Evolutionary conservation across 148 eudicot genomes (phyloP).

Genomic region (Rhododendron williamsianum): DNA sequence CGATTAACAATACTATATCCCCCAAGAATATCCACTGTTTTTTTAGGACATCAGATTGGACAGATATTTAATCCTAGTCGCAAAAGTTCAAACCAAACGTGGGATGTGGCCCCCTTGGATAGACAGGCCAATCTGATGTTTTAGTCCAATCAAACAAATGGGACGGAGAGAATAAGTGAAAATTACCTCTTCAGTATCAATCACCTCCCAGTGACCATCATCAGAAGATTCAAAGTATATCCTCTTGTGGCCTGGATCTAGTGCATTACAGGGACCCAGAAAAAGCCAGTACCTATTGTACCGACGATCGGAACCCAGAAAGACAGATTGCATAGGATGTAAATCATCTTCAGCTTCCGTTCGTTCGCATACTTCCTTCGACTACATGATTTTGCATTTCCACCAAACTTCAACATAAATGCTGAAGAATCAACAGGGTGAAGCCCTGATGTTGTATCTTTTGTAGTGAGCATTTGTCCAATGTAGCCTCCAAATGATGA

Average conservation of each 20-base stretch:
- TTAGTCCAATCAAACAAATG: not conserved
- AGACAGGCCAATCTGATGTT: not conserved
- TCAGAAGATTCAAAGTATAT: slow-evolving; percentile 95
- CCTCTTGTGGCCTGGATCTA: slow-evolving; percentile 84
- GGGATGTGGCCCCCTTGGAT: not conserved
- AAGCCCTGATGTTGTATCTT: slow-evolving; percentile 28
- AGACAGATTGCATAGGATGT: slow-evolving; percentile 91
- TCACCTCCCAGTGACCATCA: slow-evolving; percentile 95
- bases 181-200: slow-evolving; percentile 79
- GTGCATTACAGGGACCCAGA: slow-evolving; percentile 83
- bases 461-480: slow-evolving; percentile 21
- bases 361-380: slow-evolving; percentile 20
- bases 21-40: not conserved
- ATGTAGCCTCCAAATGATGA: slow-evolving; percentile 15
- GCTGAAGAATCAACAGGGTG: slow-evolving; percentile 63
- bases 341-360: slow-evolving; percentile 29
- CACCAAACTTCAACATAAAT: slow-evolving; percentile 27
- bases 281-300: slow-evolving; percentile 96
- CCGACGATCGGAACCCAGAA: slow-evolving; percentile 89
- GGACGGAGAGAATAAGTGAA: not conserved
- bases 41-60: not conserved
- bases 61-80: not conserved
- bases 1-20: not conserved
- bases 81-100: not conserved
- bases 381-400: slow-evolving; percentile 27